Conservation (phyloP, 2,329 filamentous ascomycete genomes). For the Trichoderma harzianum region DNA sequence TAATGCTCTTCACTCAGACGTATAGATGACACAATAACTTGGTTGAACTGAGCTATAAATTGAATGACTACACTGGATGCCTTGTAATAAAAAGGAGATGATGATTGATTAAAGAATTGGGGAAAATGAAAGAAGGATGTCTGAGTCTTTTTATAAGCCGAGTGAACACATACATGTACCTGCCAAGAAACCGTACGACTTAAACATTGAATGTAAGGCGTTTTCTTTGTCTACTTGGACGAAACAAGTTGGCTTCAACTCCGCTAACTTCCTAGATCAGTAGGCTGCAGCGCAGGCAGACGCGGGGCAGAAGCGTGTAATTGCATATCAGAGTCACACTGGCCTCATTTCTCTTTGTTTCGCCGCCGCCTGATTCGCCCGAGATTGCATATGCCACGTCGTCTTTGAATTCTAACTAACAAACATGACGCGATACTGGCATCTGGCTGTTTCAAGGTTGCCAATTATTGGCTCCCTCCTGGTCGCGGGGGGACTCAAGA, state of each 20-base stretch:
- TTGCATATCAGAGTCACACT: not conserved
- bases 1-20: not conserved
- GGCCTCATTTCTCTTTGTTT: not conserved
- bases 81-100: not conserved
- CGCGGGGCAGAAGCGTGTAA: constrained; percentile 4
- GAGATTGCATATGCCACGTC: not conserved
- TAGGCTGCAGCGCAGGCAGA: constrained; percentile 12
- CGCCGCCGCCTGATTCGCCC: not conserved
- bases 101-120: not conserved
- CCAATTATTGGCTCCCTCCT: not conserved
- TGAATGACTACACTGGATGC: not conserved
- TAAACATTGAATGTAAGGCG: not conserved
- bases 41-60: constrained; percentile 18
- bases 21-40: not conserved
- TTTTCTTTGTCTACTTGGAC: not conserved
- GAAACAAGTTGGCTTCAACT: not conserved
- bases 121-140: not conserved
- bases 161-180: not conserved
- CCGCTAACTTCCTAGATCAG: not conserved
- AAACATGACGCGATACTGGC: not conserved
- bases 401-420: not conserved
- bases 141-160: not conserved
- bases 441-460: not conserved
- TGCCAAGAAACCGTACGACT: not conserved
- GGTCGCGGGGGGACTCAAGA: not conserved